phyloP scores from a whole-genome alignment of 83 land plant species.

The Picea mariana region DNA sequence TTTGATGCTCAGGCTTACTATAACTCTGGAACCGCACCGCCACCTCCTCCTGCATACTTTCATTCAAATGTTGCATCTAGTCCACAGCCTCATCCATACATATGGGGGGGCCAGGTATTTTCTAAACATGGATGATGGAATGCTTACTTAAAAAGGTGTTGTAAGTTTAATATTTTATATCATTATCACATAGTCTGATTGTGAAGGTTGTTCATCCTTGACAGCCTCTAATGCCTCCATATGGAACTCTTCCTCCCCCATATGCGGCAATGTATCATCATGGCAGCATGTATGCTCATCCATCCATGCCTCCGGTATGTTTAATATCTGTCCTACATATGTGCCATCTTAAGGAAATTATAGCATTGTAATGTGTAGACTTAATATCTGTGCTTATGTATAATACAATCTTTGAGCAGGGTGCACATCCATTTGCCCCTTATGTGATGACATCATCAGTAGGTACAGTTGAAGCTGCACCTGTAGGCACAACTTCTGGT shows the following conservation, averaged over 20 bases:
- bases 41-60: slow-evolving; percentile 44
- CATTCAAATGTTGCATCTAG: slow-evolving; percentile 29
- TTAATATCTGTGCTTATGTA: not conserved
- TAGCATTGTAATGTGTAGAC: not conserved
- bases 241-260: slow-evolving; percentile 45
- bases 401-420: slow-evolving; percentile 16
- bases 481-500: slow-evolving; percentile 20
- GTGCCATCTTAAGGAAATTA: not conserved
- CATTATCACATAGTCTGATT: not conserved
- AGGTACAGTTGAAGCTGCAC: slow-evolving; percentile 18
- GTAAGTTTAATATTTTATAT: not conserved
- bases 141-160: not conserved
- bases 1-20: slow-evolving; percentile 36
- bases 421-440: slow-evolving; percentile 37
- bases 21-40: slow-evolving; percentile 38
- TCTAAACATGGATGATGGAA: not conserved
- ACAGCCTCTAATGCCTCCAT: slow-evolving; percentile 48
- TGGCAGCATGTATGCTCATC: slow-evolving; percentile 54
- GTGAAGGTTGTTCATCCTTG: slow-evolving; percentile 1
- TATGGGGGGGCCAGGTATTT: slow-evolving; percentile 44
- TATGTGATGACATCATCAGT: slow-evolving; percentile 28
- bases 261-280: slow-evolving; percentile 58
- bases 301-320: slow-evolving; percentile 40
- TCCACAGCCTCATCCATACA: slow-evolving; percentile 44
- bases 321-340: not conserved